A percentile compares a stretch with the other conserved stretches of the same genome.
Conservation (phyloP, 768 basidiomycete genomes). For the Tricholoma saponaceum region DNA sequence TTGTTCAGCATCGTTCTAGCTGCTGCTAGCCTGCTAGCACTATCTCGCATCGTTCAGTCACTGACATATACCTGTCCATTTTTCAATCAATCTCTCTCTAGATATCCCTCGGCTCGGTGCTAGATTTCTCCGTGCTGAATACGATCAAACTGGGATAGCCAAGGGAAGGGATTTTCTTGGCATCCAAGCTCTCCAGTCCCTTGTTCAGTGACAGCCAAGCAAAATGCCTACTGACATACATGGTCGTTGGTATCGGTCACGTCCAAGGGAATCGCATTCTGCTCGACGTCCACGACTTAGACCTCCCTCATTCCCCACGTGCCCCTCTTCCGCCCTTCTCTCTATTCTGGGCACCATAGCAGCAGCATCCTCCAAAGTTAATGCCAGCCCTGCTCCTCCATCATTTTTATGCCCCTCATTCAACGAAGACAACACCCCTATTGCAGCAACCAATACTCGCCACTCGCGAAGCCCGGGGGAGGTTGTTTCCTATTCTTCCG, state of each 20-base stretch:
- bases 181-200: too few relatives aligned
- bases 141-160: conserved; percentile 7
- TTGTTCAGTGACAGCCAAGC: conserved; percentile 46
- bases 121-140: neutral
- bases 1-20: neutral
- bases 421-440: conserved; percentile 14
- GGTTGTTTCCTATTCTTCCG: conserved; percentile 9
- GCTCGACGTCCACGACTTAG: conserved; percentile 8
- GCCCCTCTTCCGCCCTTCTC: conserved; percentile 49
- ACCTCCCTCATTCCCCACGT: conserved; percentile 19
- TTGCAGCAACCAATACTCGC: conserved; percentile 3
- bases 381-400: conserved; percentile 52
- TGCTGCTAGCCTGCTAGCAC: neutral
- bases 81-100: conserved; percentile 2
- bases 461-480: conserved; percentile 4
- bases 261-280: neutral
- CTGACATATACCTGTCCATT: conserved; percentile 4
- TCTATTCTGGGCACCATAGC: conserved; percentile 55
- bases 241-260: conserved; percentile 16
- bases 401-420: conserved; percentile 58
- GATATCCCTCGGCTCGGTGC: conserved; percentile 6
- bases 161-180: conserved; percentile 34
- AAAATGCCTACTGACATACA: conserved; percentile 32
- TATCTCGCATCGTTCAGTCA: conserved; percentile 11
- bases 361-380: conserved; percentile 38